A percentile compares a stretch with the other conserved stretches of the same genome.
These are phyloP conservation scores for Gymnopus androsaceus DNA, from an alignment of 1,284 basidiomycete genomes.

Conservation along the genomic window DNA sequence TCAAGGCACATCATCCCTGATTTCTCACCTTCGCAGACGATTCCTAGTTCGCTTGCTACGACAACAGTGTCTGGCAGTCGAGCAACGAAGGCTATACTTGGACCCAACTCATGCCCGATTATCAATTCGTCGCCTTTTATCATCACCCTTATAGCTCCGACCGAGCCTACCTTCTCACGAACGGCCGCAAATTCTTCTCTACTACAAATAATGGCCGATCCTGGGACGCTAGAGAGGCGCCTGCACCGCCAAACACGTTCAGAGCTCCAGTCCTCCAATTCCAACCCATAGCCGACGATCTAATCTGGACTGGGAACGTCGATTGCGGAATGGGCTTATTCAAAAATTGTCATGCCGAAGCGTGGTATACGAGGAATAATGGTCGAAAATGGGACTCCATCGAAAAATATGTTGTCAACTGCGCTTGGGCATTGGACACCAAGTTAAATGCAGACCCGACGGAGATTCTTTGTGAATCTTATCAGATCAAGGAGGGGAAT, in stretches of 20 bases:
- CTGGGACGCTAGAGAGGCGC: conserved; percentile 69
- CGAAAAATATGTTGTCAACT: conserved; percentile 88
- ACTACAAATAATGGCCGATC: conserved; percentile 81
- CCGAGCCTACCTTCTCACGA: conserved; percentile 89
- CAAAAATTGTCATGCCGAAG: conserved; percentile 68
- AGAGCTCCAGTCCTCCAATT: conserved; percentile 81
- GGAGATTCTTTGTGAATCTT: conserved; percentile 93
- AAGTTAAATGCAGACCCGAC: conserved; percentile 79
- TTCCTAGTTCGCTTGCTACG: conserved; percentile 81
- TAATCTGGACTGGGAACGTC: conserved; percentile 87
- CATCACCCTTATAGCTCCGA: conserved; percentile 81
- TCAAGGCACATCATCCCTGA: neutral
- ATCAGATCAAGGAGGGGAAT: conserved; percentile 78
- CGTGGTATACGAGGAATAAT: conserved; percentile 76
- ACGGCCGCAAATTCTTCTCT: conserved; percentile 65
- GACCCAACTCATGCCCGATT: conserved; percentile 62
- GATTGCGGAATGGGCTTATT: conserved; percentile 54
- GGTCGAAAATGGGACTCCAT: conserved; percentile 78
- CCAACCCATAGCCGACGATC: conserved; percentile 83
- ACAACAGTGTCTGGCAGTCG: conserved; percentile 89
- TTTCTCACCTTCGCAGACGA: conserved; percentile 58
- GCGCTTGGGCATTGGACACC: conserved; percentile 87
- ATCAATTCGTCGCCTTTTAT: conserved; percentile 81
- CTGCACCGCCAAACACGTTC: conserved; percentile 79
- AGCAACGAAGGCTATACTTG: conserved; percentile 94